A percentile compares a stretch with the other conserved stretches of the same genome.
These are phyloP conservation scores for Nitzschia sp. DNA, from an alignment of 108 stramenopile genomes.

Conservation along the genomic window DNA sequence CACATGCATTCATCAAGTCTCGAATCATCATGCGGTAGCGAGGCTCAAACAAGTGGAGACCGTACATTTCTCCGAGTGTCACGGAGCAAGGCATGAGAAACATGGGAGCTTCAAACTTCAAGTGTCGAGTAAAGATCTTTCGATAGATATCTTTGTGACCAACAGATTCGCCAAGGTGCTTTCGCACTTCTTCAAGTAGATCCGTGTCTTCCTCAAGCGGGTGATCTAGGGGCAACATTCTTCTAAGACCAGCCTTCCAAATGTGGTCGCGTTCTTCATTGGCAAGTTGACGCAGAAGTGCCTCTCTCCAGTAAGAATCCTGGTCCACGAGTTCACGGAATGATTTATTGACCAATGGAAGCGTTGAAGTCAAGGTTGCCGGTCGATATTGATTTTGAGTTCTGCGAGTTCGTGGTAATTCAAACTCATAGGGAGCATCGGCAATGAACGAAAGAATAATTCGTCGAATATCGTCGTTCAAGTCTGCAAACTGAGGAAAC, in stretches of 20 bases:
- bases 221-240: constrained; percentile 36
- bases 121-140: constrained; percentile 43
- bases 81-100: constrained; percentile 64
- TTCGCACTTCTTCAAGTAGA: neutral
- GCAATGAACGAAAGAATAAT: constrained; percentile 59
- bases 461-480: constrained; percentile 54
- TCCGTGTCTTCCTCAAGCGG: constrained; percentile 20
- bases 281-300: constrained; percentile 35
- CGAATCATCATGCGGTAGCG: constrained; percentile 69
- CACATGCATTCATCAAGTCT: constrained; percentile 48
- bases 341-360: constrained; percentile 64
- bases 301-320: constrained; percentile 56
- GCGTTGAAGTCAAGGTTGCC: constrained; percentile 45
- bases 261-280: constrained; percentile 23
- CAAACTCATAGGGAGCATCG: constrained; percentile 55
- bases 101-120: constrained; percentile 56
- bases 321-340: constrained; percentile 40
- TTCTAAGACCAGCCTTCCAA: constrained; percentile 51
- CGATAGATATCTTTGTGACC: constrained; percentile 54
- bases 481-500: constrained; percentile 32
- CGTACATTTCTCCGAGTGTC: constrained; percentile 45
- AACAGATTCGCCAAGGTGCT: neutral
- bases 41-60: constrained; percentile 79
- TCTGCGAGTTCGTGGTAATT: neutral
- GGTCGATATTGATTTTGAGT: constrained; percentile 5